Base-by-base conservation (phyloP, 1,139 yeast genomes). In the Debaryomyces sp. region DNA sequence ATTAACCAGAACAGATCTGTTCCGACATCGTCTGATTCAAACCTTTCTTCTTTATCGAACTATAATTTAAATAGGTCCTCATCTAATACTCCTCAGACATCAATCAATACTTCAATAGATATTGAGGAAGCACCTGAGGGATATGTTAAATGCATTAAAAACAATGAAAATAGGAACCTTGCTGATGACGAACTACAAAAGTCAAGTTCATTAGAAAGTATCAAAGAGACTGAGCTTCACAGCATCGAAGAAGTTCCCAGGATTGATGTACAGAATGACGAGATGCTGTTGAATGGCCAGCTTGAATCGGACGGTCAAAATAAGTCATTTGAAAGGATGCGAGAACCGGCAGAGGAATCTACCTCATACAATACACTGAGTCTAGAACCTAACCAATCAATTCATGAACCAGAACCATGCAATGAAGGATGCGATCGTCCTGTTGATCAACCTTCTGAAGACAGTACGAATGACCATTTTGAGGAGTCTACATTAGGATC, bases 71-170 rank as follows among this genome's bases (percentile, higher is more conserved):
- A 61, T 48, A 58, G 72, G 32, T 63, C 69, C 9, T 54, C 62
- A 37, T 63, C 73, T 1, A 71, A 68, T 41, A 72, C 77, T 5
- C 77, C 78, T 1, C 70, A 69, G 33, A 71, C 77, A 1, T 69
- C 75, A 2, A 68, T 72, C 21, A 63, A 62, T 33, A 51, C 54
- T 12, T 46, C 55, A 10, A 47, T 22, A 21, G 46, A 38, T 27
- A 41, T 17, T 22, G 50, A 45, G 22, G 50, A 40, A 22, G 27
- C 23, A n/a, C 10, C 34, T 18, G 37, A 47, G 21, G 26, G 26
- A 7, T 32, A 26, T 34, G 37, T 10, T n/a, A 32, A 23, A 4
- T 17, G 10, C 35, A 18, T n/a, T 17, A 44, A 26, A n/a, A 23
- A 26, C 18, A 33, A 26, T 15, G 32, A 33, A 23, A 32, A 27